phyloP scores from a whole-genome alignment of 2,329 filamentous ascomycete species.

The Aureobasidium zeae region DNA sequence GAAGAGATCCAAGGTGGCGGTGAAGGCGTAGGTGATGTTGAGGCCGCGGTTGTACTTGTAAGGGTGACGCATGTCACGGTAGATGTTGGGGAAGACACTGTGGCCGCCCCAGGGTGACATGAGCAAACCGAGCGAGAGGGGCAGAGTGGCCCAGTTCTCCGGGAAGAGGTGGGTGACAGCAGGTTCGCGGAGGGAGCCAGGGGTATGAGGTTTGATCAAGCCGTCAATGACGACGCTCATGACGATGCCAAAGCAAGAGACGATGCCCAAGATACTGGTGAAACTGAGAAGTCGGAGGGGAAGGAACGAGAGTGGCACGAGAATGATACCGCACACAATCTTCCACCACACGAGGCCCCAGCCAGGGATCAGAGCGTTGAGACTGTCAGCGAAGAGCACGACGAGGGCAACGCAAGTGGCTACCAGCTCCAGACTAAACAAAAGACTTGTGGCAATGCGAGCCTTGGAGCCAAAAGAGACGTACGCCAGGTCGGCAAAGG shows the following conservation, averaged over 20 bases:
- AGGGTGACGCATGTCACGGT: constrained; percentile 69
- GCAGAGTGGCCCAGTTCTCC: constrained; percentile 74
- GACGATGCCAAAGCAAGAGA: constrained; percentile 83
- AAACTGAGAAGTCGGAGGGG: constrained; percentile 78
- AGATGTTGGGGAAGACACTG: constrained; percentile 75
- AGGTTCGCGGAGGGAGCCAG: constrained; percentile 75
- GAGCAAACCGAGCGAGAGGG: constrained; percentile 78
- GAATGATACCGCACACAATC: constrained; percentile 64
- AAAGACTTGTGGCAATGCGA: constrained; percentile 68
- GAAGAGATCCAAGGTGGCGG: constrained; percentile 67
- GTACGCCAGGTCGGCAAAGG: constrained; percentile 87
- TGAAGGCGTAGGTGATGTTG: constrained; percentile 75
- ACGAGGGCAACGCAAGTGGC: constrained; percentile 83
- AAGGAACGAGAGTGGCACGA: constrained; percentile 75
- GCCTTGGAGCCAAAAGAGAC: constrained; percentile 79
- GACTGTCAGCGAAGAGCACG: constrained; percentile 89
- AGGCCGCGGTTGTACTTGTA: constrained; percentile 70
- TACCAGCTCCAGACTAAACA: constrained; percentile 81
- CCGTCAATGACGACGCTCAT: constrained; percentile 75
- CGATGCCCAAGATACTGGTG: constrained; percentile 85
- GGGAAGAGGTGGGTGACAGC: constrained; percentile 75
- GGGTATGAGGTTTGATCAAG: constrained; percentile 66
- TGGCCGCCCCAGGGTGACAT: constrained; percentile 74
- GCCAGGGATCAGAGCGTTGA: constrained; percentile 67
- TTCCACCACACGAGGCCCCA: constrained; percentile 70